Percentiles rank a stretch among this genome's conserved stretches.
These are phyloP conservation scores for Penicillium parvum DNA, from an alignment of 495 filamentous ascomycete species.

Conservation along the genomic window DNA sequence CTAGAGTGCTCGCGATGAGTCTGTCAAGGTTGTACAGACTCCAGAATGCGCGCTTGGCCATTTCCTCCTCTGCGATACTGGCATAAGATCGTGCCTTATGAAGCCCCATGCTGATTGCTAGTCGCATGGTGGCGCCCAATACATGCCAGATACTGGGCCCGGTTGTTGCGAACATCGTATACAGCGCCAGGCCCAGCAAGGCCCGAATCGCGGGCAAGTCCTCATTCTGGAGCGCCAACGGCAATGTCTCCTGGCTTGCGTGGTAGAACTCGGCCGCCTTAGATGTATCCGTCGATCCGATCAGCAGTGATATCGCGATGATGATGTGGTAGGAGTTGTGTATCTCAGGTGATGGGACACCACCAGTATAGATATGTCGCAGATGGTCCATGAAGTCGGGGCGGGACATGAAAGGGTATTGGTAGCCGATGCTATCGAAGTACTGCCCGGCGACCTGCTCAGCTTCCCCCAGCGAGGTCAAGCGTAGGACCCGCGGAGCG, in stretches of 20 bases:
- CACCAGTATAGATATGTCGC: slow-evolving; percentile 38
- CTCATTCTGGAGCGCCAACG: slow-evolving; percentile 40
- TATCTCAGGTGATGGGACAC: slow-evolving; percentile 32
- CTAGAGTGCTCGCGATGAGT: slow-evolving; percentile 46
- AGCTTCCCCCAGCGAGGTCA: slow-evolving; percentile 40
- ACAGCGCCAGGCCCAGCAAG: slow-evolving; percentile 45
- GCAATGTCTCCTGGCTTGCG: slow-evolving; percentile 37
- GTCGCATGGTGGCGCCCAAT: slow-evolving; percentile 42
- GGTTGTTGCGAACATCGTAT: slow-evolving; percentile 47
- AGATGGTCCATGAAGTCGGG: slow-evolving; percentile 34
- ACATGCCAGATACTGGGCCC: slow-evolving; percentile 53
- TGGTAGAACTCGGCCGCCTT: slow-evolving; percentile 40
- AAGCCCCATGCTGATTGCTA: slow-evolving; percentile 47
- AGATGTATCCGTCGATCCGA: slow-evolving; percentile 31
- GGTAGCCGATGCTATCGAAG: slow-evolving; percentile 43
- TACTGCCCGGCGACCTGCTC: slow-evolving; percentile 35
- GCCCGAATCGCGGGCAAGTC: slow-evolving; percentile 42
- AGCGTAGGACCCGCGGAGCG: slow-evolving; percentile 33
- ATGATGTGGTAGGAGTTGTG: slow-evolving; percentile 42
- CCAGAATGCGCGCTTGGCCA: slow-evolving; percentile 50
- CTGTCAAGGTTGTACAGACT: slow-evolving; percentile 51
- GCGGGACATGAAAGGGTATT: slow-evolving; percentile 42
- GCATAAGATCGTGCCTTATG: slow-evolving; percentile 40
- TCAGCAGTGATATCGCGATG: slow-evolving; percentile 38
- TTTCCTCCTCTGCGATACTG: slow-evolving; percentile 40